Evolutionary conservation across 805 yeast genomes (phyloP), one percentile per base, ranked within the genome.

Genomic region (Sugiyamaella smithiae): DNA sequence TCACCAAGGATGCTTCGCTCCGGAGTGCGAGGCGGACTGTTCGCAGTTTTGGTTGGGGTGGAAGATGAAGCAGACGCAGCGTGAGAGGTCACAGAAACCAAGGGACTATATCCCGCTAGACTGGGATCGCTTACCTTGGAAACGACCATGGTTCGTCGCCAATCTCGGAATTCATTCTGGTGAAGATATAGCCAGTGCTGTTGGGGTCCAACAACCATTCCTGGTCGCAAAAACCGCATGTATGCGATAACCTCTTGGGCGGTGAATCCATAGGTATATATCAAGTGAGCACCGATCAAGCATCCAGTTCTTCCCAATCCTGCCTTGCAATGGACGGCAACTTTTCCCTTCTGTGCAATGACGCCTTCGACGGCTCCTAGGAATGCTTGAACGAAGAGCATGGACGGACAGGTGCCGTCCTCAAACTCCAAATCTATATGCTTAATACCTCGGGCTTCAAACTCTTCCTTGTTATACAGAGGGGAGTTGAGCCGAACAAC

Each of bases 181-280:
- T 93, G 97, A 55, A 93, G 76, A 63, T 93, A 93, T 51, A 93
- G 75, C 99, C 99, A 93, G 70, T 93, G 99, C 66, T 93, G 99
- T 67, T 93, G 99, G 1, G 99, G 99, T 0, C 99, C 99, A 25
- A 93, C 99, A n/a, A 93, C 97, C 99, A 93, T 93, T 36, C 99
- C 99, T 0, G 99, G 99, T 57, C 99, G 80, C 54, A 93, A 76
- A 79, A 93, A 86, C 66, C 99, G 78, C 91, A 93, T 86, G 64
- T 89, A 93, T 1, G 91, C 96, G 59, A 93, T 93, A 67, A 96
- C 93, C 67, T 93, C 99, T 64, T 80, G 85, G 2, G 99, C 99
- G 3, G 98, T 93, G 64, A 93, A 93, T 0, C 97, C 97, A 65
- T 91, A 93, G 1, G 96, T 88, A 65, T 93, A 93, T 44, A 93